Evolutionary conservation across 192 early-diverging fungal genomes (phyloP).

Genomic region (Rhizophagus clarus): DNA sequence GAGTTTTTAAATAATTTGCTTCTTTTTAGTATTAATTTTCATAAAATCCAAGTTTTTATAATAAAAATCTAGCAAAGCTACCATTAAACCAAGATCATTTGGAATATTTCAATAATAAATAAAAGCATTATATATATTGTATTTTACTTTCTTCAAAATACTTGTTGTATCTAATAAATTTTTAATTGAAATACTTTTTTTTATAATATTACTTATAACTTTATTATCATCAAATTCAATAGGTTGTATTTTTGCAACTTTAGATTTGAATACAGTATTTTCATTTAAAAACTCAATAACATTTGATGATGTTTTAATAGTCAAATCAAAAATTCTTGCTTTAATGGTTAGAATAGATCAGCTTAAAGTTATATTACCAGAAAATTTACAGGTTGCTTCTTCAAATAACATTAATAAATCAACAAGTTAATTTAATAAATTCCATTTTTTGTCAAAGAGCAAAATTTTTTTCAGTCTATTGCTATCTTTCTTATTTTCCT

Average conservation of each 20-base stretch:
- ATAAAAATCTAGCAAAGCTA: too few relatives aligned
- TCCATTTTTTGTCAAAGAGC: neutral
- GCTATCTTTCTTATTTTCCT: neutral
- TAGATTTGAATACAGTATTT: neutral
- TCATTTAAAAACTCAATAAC: neutral
- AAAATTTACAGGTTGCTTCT: neutral
- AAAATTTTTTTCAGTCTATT: neutral
- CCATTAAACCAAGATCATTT: too few relatives aligned
- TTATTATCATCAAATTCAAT: neutral
- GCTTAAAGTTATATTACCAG: neutral
- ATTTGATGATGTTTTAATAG: neutral
- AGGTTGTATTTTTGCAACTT: neutral
- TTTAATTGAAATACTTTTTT: slow-evolving; percentile 9
- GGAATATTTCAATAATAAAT: too few relatives aligned
- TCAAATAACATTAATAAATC: neutral
- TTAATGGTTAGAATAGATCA: neutral
- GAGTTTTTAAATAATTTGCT: too few relatives aligned
- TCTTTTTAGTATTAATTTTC: too few relatives aligned
- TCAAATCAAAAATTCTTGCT: neutral
- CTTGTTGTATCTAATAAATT: neutral
- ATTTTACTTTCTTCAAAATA: neutral
- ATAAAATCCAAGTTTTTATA: too few relatives aligned
- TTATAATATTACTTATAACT: slow-evolving; percentile 6
- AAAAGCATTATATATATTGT: too few relatives aligned
- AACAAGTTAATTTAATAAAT: neutral